phyloP scores from a whole-genome alignment of 306 rosid genomes.

The Gastrolobium bilobum region DNA sequence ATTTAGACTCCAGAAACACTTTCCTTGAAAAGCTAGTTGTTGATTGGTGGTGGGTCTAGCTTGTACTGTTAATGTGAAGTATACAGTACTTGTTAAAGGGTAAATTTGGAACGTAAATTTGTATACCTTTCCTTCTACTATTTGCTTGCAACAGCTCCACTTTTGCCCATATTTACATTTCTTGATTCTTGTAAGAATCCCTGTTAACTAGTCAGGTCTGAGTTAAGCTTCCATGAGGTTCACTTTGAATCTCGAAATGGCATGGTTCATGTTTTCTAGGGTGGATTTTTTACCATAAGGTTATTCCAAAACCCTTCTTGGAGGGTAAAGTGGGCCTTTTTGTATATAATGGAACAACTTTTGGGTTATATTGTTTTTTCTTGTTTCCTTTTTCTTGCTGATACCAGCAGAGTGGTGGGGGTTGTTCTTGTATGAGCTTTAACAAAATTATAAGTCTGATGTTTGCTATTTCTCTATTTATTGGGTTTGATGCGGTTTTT shows the following conservation, averaged over 20 bases:
- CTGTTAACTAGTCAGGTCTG: conserved; percentile 6
- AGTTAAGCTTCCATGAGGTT: conserved; percentile 26
- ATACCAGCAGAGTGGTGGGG: conserved; percentile 13
- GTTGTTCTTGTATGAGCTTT: conserved; percentile 18
- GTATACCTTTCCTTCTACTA: conserved; percentile 1
- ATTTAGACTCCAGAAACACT: conserved; percentile 42
- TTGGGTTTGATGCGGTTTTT: conserved; percentile 18
- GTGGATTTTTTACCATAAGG: conserved; percentile 10
- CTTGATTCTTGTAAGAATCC: conserved; percentile 16
- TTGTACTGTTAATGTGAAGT: conserved; percentile 48
- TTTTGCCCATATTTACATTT: conserved; percentile 3
- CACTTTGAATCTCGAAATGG: conserved; percentile 15
- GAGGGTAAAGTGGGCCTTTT: conserved; percentile 25
- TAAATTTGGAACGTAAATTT: conserved; percentile 42
- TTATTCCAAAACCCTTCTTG: conserved; percentile 19
- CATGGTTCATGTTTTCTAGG: conserved; percentile 24
- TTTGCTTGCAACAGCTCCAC: conserved; percentile 9
- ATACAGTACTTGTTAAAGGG: conserved; percentile 46
- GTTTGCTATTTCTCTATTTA: conserved; percentile 39
- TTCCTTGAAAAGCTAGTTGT: conserved; percentile 41
- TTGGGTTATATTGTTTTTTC: conserved; percentile 14
- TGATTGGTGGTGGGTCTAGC: conserved; percentile 53
- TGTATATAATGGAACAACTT: neutral
- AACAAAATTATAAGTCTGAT: conserved; percentile 3
- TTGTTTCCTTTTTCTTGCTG: conserved; percentile 9